Conservation (phyloP, 2,329 filamentous ascomycete species). For the Paraphaeosphaeria sporulosa region DNA sequence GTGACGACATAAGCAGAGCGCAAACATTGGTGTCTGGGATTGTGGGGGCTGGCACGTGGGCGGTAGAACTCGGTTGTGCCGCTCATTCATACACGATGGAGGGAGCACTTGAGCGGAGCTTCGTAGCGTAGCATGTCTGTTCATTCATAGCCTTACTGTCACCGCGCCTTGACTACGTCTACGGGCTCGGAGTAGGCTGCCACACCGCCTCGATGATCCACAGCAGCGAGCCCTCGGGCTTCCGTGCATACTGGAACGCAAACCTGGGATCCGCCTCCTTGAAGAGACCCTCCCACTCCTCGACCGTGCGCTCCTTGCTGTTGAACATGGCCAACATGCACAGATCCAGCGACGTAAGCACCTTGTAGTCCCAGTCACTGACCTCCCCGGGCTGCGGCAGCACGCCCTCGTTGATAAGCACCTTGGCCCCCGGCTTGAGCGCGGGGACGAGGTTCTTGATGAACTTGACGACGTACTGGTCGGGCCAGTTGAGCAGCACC, state of each 20-base stretch:
- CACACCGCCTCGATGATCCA: conserved; percentile 14
- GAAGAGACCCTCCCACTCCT: conserved; percentile 9
- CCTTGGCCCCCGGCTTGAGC: conserved; percentile 21
- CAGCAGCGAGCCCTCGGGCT: conserved; percentile 4
- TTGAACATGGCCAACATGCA: conserved; percentile 14
- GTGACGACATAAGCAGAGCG: no score
- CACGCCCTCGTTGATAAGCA: conserved; percentile 17
- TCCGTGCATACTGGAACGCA: neutral
- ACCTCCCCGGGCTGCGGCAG: conserved; percentile 10
- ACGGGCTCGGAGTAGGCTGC: conserved; percentile 2
- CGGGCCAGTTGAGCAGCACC: conserved; percentile 46
- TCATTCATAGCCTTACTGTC: no score
- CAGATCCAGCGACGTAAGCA: conserved; percentile 5
- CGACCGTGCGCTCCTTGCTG: conserved; percentile 8
- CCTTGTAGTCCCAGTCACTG: conserved; percentile 10
- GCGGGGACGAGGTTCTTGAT: conserved; percentile 38
- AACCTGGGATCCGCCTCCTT: conserved; percentile 6
- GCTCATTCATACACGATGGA: no score
- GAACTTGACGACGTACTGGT: conserved; percentile 41
- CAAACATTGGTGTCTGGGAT: no score
- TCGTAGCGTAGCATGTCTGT: no score
- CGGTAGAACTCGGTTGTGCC: no score
- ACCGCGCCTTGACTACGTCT: no score
- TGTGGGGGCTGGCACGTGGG: no score
- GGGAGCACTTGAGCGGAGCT: no score